Conservation (phyloP, 2,329 filamentous ascomycete genomes). For the Lachnellula subtilissima region DNA sequence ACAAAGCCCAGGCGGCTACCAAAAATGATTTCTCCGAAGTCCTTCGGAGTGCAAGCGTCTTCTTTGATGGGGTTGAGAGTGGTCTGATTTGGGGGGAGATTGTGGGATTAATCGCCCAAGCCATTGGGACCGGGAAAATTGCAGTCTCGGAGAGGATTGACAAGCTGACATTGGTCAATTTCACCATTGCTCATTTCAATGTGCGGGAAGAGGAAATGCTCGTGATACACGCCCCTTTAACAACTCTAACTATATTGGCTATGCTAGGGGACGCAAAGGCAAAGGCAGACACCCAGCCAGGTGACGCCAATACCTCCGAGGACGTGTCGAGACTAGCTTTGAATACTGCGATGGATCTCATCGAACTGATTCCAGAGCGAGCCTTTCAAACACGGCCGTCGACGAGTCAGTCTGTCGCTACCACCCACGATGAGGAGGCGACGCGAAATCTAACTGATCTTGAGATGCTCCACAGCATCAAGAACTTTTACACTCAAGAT, state of each 20-base stretch:
- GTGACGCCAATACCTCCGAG: constrained; percentile 16
- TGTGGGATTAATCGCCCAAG: constrained; percentile 59
- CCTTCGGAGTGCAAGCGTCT: constrained; percentile 85
- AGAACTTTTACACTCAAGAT: constrained; percentile 63
- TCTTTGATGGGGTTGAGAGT: constrained; percentile 96
- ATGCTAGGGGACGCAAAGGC: constrained; percentile 54
- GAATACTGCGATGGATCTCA: constrained; percentile 50
- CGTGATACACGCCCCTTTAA: constrained; percentile 73
- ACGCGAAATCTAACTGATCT: constrained; percentile 35
- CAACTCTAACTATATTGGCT: constrained; percentile 56
- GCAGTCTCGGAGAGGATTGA: constrained; percentile 43
- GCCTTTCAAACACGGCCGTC: constrained; percentile 45
- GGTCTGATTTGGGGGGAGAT: constrained; percentile 87
- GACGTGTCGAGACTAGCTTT: constrained; percentile 33
- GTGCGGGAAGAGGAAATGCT: constrained; percentile 95
- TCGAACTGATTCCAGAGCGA: constrained; percentile 61
- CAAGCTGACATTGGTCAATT: constrained; percentile 69
- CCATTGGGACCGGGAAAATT: constrained; percentile 46
- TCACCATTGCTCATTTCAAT: constrained; percentile 85
- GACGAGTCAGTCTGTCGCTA: constrained; percentile 22
- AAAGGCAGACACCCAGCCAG: constrained; percentile 28
- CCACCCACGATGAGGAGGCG: constrained; percentile 26
- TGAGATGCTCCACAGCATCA: constrained; percentile 58
- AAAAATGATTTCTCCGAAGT: constrained; percentile 78
- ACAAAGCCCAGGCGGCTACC: constrained; percentile 59